Conservation (phyloP, 2,329 filamentous ascomycete species). For the Colletotrichum sp. region DNA sequence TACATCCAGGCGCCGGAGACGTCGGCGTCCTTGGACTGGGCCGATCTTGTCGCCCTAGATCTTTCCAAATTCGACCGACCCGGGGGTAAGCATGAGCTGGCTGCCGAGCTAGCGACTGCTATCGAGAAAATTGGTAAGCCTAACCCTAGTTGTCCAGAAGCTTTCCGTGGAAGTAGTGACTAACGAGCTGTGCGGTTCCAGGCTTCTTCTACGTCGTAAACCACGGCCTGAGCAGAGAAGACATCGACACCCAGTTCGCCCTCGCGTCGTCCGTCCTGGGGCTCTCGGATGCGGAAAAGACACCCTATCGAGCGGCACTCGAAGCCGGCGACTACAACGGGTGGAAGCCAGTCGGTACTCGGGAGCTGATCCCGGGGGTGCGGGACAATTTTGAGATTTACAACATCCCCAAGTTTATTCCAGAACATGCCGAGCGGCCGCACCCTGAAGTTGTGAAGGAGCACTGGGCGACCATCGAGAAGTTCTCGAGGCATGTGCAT, state of each 20-base stretch:
- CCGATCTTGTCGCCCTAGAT: not conserved
- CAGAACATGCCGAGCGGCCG: slow-evolving; percentile 41
- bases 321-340: slow-evolving; percentile 61
- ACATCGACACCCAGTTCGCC: slow-evolving; percentile 63
- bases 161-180: rapidly evolving
- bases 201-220: slow-evolving; percentile 63
- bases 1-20: not conserved
- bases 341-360: slow-evolving; percentile 50
- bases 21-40: not conserved
- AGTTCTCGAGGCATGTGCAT: slow-evolving; percentile 50
- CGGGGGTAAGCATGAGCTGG: not conserved
- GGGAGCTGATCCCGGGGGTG: slow-evolving; percentile 33
- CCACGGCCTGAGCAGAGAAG: slow-evolving; percentile 62
- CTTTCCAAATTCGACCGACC: not conserved
- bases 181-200: not conserved
- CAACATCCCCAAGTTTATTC: slow-evolving; percentile 65
- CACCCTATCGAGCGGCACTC: slow-evolving; percentile 54
- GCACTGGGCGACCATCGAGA: slow-evolving; percentile 58
- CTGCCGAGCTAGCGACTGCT: not conserved
- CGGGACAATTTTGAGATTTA: slow-evolving; percentile 64
- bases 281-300: slow-evolving; percentile 63
- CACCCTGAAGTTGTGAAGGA: slow-evolving; percentile 52
- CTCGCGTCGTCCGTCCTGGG: slow-evolving; percentile 57
- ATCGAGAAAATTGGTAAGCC: not conserved
- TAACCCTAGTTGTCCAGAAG: rapidly evolving